Percentiles rank a stretch among this genome's conserved stretches.
Evolutionary conservation across 225 moss, liverwort and hornwort species (phyloP).

Genomic region (Marchantia polymorpha): DNA sequence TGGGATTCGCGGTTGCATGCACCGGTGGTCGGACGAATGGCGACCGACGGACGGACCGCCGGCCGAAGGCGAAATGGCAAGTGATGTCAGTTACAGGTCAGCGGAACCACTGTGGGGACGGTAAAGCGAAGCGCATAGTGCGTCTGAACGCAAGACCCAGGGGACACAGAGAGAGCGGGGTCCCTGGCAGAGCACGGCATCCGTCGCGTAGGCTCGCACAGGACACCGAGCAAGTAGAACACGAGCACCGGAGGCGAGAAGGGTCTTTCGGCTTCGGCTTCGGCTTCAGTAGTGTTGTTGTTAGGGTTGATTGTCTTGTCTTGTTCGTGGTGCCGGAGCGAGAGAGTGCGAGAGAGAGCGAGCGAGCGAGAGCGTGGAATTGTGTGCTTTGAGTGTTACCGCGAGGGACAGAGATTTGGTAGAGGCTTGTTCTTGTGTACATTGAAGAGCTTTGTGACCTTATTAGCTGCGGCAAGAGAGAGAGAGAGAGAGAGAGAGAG

Average conservation of each 20-base stretch:
- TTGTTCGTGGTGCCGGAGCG: not conserved
- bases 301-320: constrained; percentile 10
- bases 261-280: not conserved
- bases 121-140: not conserved
- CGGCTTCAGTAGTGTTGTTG: not conserved
- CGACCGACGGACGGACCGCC: not conserved
- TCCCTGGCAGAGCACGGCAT: not conserved
- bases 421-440: constrained; percentile 8
- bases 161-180: too few species aligned
- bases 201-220: not conserved
- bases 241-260: not conserved
- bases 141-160: too few species aligned
- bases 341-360: not conserved
- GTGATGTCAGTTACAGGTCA: not conserved
- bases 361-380: not conserved
- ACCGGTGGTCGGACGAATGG: not conserved
- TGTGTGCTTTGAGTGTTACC: too few species aligned
- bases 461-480: not conserved
- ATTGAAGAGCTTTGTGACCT: constrained; percentile 10
- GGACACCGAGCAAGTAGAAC: not conserved
- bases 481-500: not conserved
- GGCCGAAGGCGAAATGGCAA: not conserved
- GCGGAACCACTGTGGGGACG: not conserved
- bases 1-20: too few species aligned
- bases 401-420: not conserved